Conservation (phyloP, 805 yeast species). For the Kluyveromyces dobzhanskii region DNA sequence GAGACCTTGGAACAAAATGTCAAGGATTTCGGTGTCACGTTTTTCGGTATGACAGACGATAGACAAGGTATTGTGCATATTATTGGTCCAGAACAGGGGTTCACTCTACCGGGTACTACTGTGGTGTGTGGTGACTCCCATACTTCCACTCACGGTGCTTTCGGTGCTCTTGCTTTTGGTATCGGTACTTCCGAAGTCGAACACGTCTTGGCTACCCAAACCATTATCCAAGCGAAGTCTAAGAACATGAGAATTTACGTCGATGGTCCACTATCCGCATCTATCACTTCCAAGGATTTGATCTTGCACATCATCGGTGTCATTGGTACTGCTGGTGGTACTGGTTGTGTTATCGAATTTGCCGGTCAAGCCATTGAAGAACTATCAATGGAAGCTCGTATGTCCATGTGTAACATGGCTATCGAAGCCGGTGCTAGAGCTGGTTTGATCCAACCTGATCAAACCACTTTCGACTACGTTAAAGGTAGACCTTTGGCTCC, state of each 20-base stretch:
- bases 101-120: constrained; percentile 96
- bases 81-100: constrained; percentile 98
- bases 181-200: constrained; percentile 99
- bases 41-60: constrained; percentile 87
- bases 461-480: constrained; percentile 76
- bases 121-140: constrained; percentile 99
- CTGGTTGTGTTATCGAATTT: constrained; percentile 94
- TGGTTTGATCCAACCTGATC: constrained; percentile 97
- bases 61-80: constrained; percentile 98
- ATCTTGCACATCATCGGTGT: constrained; percentile 90
- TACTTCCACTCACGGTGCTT: constrained; percentile 98
- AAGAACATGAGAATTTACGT: constrained; percentile 90
- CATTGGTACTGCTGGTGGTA: constrained; percentile 99
- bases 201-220: constrained; percentile 97
- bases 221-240: constrained; percentile 87
- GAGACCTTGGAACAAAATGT: constrained; percentile 90
- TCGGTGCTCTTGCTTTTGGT: constrained; percentile 96
- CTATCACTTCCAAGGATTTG: constrained; percentile 93
- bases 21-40: constrained; percentile 79
- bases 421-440: constrained; percentile 99
- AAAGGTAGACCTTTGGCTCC: constrained; percentile 95
- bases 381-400: constrained; percentile 93
- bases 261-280: constrained; percentile 75
- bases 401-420: constrained; percentile 99
- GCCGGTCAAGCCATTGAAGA: constrained; percentile 90